Conservation (phyloP, 176 grass and related monocot species). For the Oryza brachyantha region DNA sequence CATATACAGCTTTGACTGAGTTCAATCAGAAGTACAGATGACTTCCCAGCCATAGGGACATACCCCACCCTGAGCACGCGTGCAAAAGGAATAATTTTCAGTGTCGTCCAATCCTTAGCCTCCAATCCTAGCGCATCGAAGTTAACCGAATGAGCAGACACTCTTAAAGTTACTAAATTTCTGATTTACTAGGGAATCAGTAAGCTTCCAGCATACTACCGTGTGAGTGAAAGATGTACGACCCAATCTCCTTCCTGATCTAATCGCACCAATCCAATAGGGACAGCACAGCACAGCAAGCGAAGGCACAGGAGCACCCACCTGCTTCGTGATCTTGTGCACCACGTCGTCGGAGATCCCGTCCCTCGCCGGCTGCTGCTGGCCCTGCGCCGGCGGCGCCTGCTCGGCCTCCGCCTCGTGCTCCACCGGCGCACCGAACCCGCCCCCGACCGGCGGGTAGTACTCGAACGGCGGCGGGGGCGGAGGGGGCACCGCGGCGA, state of each 20-base stretch:
- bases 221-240: neutral
- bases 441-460: constrained; percentile 22
- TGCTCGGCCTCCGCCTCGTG: constrained; percentile 38
- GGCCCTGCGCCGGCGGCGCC: neutral
- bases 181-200: neutral
- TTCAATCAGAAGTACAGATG: neutral
- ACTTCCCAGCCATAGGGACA: neutral
- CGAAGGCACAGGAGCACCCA: neutral
- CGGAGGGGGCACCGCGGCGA: constrained; percentile 36
- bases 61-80: neutral
- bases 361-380: constrained; percentile 38
- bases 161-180: neutral
- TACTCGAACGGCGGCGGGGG: constrained; percentile 63
- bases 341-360: constrained; percentile 56
- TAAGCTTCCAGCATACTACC: neutral
- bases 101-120: neutral
- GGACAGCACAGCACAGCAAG: neutral
- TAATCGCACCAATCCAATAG: neutral
- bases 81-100: neutral
- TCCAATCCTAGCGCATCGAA: neutral
- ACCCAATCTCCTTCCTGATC: neutral
- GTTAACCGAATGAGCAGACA: neutral
- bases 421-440: constrained; percentile 39
- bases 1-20: neutral
- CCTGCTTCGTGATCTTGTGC: constrained; percentile 93